Conservation (phyloP, 164 flowering plant genomes). For the Tinospora cordifolia region DNA sequence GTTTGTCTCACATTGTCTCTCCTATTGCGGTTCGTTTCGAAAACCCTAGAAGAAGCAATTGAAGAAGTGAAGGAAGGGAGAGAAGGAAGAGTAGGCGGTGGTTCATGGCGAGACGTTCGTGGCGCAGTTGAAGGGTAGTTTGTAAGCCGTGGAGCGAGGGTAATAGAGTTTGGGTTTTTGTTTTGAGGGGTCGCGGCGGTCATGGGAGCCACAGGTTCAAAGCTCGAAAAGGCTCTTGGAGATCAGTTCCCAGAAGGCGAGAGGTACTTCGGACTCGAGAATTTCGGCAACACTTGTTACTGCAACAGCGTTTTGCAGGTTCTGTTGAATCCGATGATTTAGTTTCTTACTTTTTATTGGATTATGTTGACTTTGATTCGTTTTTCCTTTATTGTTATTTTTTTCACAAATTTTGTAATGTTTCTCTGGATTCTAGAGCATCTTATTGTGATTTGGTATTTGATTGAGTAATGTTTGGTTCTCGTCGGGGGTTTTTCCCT, state of each 20-base stretch:
- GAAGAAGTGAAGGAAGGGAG: no score
- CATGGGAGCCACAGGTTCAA: slow-evolving; percentile 95
- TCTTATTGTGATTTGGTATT: no score
- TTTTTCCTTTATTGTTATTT: not conserved
- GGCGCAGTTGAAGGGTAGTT: not conserved
- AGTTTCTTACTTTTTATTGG: not conserved
- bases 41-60: no score
- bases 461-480: no score
- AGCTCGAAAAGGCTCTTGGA: slow-evolving; percentile 93
- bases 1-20: no score
- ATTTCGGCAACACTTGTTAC: slow-evolving; percentile 96
- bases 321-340: not conserved
- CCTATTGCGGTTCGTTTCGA: no score
- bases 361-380: not conserved
- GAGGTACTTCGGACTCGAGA: slow-evolving; percentile 90
- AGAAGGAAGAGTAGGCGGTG: not conserved
- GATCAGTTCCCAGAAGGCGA: slow-evolving; percentile 99
- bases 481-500: no score
- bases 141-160: not conserved
- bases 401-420: not conserved
- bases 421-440: not conserved
- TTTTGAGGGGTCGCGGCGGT: slow-evolving; percentile 12
- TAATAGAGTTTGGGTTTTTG: not conserved
- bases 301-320: slow-evolving; percentile 98
- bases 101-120: not conserved